phyloP scores from a whole-genome alignment of 1,284 basidiomycete genomes.

The Ceratobasidium sp. region DNA sequence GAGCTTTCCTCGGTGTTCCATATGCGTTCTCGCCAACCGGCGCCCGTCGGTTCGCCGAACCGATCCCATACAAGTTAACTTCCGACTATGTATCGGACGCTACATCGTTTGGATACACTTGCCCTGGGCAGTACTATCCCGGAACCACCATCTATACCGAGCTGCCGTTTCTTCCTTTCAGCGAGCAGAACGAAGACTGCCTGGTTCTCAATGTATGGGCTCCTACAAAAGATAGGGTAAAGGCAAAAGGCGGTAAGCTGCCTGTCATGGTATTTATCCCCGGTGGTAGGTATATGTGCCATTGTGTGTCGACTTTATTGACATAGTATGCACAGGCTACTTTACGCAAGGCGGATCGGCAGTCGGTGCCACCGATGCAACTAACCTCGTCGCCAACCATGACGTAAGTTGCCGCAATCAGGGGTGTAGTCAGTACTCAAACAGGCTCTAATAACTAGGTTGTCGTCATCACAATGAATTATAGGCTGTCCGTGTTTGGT shows the following conservation, averaged over 20 bases:
- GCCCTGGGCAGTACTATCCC: slow-evolving; percentile 5
- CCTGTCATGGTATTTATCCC: slow-evolving; percentile 19
- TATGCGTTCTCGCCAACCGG: not conserved
- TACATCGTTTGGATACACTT: slow-evolving; percentile 2
- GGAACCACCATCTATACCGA: not conserved
- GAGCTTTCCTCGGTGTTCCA: not conserved
- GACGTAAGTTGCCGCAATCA: not conserved
- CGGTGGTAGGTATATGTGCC: not conserved
- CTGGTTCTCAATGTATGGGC: slow-evolving; percentile 1
- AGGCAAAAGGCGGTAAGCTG: slow-evolving; percentile 8
- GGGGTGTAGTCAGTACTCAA: too few relatives aligned
- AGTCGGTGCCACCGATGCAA: slow-evolving; percentile 2
- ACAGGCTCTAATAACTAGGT: not conserved
- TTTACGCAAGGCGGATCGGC: slow-evolving; percentile 23
- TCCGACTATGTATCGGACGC: not conserved
- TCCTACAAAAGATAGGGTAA: slow-evolving; percentile 1
- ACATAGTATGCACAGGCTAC: not conserved
- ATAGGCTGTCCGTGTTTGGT: slow-evolving; percentile 2
- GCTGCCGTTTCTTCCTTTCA: slow-evolving; percentile 4
- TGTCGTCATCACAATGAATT: too few relatives aligned
- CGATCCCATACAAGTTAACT: not conserved
- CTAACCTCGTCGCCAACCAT: not conserved
- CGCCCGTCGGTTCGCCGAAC: not conserved
- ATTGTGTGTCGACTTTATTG: not conserved
- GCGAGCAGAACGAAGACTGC: not conserved